phyloP scores from a whole-genome alignment of 495 filamentous ascomycete species.

The Lasiosphaeria ovina region DNA sequence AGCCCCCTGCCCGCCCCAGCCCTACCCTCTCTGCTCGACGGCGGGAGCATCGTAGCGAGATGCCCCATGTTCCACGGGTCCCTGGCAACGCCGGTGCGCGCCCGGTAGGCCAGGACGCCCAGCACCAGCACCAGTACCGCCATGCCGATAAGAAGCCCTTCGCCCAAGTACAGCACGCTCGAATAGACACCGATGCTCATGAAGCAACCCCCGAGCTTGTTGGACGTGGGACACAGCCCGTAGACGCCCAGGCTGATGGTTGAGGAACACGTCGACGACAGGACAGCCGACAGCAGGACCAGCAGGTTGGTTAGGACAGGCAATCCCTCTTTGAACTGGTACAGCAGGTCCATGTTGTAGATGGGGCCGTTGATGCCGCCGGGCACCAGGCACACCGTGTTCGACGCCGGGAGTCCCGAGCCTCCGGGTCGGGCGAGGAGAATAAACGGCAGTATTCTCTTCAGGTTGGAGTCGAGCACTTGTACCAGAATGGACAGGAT shows the following conservation, averaged over 20 bases:
- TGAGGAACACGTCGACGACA: background rate
- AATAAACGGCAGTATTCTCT: background rate
- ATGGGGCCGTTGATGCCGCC: background rate
- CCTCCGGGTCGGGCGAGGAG: background rate
- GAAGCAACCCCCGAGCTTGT: background rate
- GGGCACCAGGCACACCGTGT: conserved; percentile 1
- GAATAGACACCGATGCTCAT: background rate
- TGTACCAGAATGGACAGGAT: background rate
- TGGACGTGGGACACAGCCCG: background rate
- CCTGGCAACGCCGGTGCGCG: background rate
- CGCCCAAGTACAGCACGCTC: background rate
- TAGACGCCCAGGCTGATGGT: background rate
- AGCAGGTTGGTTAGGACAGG: background rate
- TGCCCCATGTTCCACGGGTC: background rate
- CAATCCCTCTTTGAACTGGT: background rate
- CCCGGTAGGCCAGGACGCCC: background rate
- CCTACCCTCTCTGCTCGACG: background rate
- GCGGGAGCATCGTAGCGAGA: background rate
- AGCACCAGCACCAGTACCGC: background rate
- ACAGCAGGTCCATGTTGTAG: background rate
- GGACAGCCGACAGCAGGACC: background rate
- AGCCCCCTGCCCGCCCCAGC: background rate
- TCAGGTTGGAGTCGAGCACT: conserved; percentile 1
- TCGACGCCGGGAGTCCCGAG: background rate
- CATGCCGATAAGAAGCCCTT: background rate